Evolutionary conservation across 2,329 filamentous ascomycete species (phyloP), one percentile per base, ranked within the genome.

Genomic region (Neofusicoccum cordaticola): DNA sequence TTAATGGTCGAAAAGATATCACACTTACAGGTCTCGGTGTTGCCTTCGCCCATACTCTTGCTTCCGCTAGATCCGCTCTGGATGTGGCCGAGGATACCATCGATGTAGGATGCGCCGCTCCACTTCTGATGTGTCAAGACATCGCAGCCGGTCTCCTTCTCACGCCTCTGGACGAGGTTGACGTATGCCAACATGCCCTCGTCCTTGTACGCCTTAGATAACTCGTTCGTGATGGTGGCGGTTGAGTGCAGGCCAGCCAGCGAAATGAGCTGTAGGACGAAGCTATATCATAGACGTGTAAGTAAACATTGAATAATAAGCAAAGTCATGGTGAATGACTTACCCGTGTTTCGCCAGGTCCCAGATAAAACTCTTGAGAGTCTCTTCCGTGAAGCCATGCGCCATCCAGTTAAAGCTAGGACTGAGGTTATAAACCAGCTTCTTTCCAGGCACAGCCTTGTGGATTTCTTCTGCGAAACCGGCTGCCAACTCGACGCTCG

Each of bases 361-460:
- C 94, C 94, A 98, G 71, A 99, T 91, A 77, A 99, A 99, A 5
- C 87, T 92, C 80, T 90, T 92, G 63, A 99, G 84, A 5, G 90
- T 89, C 67, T 87, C 88, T 68, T 93, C 88, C 2, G 86, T 89
- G 79, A 98, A 99, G 35, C 94, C 95, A 75, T 98, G 93, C 11
- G 88, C 88, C 87, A 96, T 95, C 95, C 95, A 99, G 83, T 99
- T 98, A 85, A 99, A 99, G 8, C 92, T 96, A 0, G 95, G 95
- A 4, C 90, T 93, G 1, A 99, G 85, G 80, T 99, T 99, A 82
- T 99, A 99, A 0, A 98, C 94, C 27, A 99, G 85, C 41, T 91
- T 90, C 85, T 98, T 98, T 66, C 86, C 88, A 0, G 93, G 92
- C 71, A 86, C 83, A 3, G 80, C 82, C 0, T 81, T 79, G 63